Evolutionary conservation across 192 early-diverging fungal species (phyloP).

Genomic region (Umbelopsis vinacea): DNA sequence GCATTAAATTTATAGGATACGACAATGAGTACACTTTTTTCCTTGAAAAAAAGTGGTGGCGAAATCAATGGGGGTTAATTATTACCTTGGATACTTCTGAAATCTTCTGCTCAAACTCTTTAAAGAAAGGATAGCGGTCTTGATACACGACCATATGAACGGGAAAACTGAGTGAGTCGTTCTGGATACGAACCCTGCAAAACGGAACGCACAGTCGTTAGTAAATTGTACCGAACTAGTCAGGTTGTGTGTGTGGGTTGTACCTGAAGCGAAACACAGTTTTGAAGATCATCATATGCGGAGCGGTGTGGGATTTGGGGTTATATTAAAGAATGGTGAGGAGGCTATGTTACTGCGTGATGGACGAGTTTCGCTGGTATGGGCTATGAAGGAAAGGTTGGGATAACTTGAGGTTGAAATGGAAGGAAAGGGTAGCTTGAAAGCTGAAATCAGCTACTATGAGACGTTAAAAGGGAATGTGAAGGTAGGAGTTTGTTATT

Average conservation of each 20-base stretch:
- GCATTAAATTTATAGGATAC: constrained; percentile 19
- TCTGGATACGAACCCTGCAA: constrained; percentile 7
- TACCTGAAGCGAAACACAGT: constrained; percentile 19
- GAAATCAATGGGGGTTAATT: not conserved
- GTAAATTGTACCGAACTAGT: not conserved
- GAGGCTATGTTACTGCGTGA: not conserved
- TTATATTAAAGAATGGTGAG: not conserved
- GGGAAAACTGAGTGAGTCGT: constrained; percentile 12
- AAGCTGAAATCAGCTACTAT: constrained; percentile 6
- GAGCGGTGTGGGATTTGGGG: not conserved
- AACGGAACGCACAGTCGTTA: not conserved
- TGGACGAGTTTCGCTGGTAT: not conserved
- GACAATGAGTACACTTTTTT: constrained; percentile 8
- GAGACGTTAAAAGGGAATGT: constrained; percentile 24
- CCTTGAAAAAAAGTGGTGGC: constrained; percentile 3
- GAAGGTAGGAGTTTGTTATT: constrained; percentile 22
- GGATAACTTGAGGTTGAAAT: constrained; percentile 4
- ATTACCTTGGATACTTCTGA: constrained; percentile 15
- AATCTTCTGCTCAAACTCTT: constrained; percentile 15
- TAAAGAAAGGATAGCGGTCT: constrained; percentile 20
- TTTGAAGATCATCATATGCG: constrained; percentile 9
- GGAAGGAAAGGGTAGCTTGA: constrained; percentile 24
- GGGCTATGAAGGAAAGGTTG: constrained; percentile 17
- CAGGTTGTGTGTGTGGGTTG: not conserved
- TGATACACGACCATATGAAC: constrained; percentile 13